phyloP scores from a whole-genome alignment of 2,329 filamentous ascomycete genomes.

The Botrytis aclada region DNA sequence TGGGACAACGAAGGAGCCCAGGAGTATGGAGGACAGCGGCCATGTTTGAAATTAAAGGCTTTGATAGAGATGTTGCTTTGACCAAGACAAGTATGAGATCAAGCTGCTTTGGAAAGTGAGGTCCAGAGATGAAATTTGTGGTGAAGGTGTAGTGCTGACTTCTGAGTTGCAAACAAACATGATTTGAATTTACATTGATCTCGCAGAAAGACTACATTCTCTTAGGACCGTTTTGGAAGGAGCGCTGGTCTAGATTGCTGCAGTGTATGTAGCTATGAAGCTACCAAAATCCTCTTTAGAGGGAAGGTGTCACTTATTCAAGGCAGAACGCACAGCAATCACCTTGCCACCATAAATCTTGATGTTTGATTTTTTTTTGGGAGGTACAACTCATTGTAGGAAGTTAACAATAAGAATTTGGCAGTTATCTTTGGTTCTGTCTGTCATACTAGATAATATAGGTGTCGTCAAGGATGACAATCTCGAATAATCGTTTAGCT shows the following conservation, averaged over 20 bases:
- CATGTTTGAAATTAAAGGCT: neutral
- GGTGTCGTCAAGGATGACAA: accelerated
- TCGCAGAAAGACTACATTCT: neutral
- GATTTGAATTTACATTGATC: neutral
- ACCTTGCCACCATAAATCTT: neutral
- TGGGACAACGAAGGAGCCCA: neutral
- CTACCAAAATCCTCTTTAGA: neutral
- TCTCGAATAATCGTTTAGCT: neutral
- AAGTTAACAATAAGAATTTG: neutral
- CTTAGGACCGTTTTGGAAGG: neutral
- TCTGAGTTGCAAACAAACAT: neutral
- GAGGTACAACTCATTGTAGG: accelerated
- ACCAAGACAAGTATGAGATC: neutral
- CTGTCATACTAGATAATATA: neutral
- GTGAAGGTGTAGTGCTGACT: neutral
- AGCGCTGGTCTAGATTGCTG: neutral
- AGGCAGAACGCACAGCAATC: neutral
- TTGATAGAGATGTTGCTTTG: neutral
- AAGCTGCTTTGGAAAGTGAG: neutral
- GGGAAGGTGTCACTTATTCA: neutral
- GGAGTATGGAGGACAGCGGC: neutral
- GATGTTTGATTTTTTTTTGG: neutral
- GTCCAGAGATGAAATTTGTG: neutral
- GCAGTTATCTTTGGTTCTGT: neutral
- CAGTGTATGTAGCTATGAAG: neutral